Evolutionary conservation across 495 filamentous ascomycete genomes (phyloP), one percentile per base, ranked within the genome.

Genomic region (Chaetomium cochliodes): DNA sequence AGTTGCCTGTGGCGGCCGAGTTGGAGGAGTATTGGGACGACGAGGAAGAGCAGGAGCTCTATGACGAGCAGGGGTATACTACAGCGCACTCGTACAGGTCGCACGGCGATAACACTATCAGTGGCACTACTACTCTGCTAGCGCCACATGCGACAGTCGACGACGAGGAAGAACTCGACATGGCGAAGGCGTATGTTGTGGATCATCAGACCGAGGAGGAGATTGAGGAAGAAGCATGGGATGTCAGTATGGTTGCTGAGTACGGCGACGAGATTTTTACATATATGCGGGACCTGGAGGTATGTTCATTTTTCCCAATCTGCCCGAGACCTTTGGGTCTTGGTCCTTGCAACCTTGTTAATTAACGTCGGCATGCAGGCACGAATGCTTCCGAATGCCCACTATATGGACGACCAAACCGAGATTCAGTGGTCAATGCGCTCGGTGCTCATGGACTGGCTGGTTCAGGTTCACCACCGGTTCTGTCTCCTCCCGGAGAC

Each of bases 391-490:
- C 94, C 94, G 0, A 90, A 93, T 71, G 82, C 90, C 3, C 86
- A 93, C 70, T 98, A 98, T 80, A 98, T 98, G 96, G 91, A 96
- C 56, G 87, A 89, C 58, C 94, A 98, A 74, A 86, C 88, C n/a
- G 93, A 98, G 75, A 93, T 98, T 61, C 92, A 96, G 74, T 98
- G 96, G 96, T 96, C 93, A 0, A 97, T 97, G 93, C 91, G 94
- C 52, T 87, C 93, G 12, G 91, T 98, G 51, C 86, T 98, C 59
- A 96, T 98, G 88, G 96, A 98, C 74, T 98, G 94, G 94, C 82
- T 98, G 12, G 88, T 97, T 49, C 93, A 98, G 73, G 94, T 98
- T 23, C 94, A 98, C 72, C 84, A 87, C 68, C 91, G 96, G 51
- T 98, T 98, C 79, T 82, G 82, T 25, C 83, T 98, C 15, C 86